Evolutionary conservation across 441 rosid genomes (phyloP), one percentile per base, ranked within the genome.

Genomic region (Corymbia calophylla): DNA sequence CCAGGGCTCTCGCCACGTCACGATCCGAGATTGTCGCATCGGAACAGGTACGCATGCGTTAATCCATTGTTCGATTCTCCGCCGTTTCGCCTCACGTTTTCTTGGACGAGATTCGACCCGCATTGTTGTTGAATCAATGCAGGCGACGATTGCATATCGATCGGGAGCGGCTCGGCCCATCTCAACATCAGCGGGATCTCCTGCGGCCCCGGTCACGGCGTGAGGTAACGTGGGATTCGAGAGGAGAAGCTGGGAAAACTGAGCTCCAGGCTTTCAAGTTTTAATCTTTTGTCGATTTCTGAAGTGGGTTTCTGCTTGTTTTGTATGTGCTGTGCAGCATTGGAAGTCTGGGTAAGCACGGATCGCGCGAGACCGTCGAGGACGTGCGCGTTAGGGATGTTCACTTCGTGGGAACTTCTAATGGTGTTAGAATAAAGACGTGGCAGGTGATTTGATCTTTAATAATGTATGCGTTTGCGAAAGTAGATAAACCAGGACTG

Each of bases 391-490:
- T 94, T 2, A 68, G 39, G 82, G 87, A 91, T 87, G 93, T 88
- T 70, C 48, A 47, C 13, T 92, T 94, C 73, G 64, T 49, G 49
- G 88, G 88, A 62, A 91, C 95, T 44, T 29, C 48, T 18, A 94
- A 94, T 82, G 96, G 94, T 4, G 92, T 91, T 81, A 92, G 94
- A 91, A 94, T 93, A 88, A 94, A 94, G 87, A 94, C 95, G 62
- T 93, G 93, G 95, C 94, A 93, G 95, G 93, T 93, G 91, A 86
- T 16, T 25, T 51, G 56, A n/a, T 16, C 35, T 29, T 55, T 8
- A 6, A 6, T 56, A 5, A 60, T 14, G 53, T 8, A 48, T 12
- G 25, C 9, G 44, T 25, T 29, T 39, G 9, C 44, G 17, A 17
- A 49, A 11, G 35, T 53, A 15, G 86, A 5, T 32, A 21, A n/a